A percentile compares a stretch with the other conserved stretches of the same genome.
phyloP scores from a whole-genome alignment of 164 flowering plant genomes.

The grape (Vitis vinifera) region DNA sequence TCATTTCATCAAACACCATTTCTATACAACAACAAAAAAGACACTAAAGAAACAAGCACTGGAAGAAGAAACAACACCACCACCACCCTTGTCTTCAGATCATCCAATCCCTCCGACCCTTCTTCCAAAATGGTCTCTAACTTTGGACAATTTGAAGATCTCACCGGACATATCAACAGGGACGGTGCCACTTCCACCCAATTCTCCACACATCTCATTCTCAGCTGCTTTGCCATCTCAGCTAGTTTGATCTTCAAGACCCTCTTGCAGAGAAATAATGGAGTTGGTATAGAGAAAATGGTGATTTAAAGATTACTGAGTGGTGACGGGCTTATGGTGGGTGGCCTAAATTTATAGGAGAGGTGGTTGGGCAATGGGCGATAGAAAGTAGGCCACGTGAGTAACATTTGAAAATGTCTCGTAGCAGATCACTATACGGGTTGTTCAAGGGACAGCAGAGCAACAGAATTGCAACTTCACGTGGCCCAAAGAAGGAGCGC shows the following conservation, averaged over 20 bases:
- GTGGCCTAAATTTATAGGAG: too few species aligned
- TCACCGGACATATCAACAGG: slow-evolving; percentile 9
- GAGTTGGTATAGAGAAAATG: too few species aligned
- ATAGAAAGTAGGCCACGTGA: too few species aligned
- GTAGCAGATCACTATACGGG: too few species aligned
- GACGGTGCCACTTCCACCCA: slow-evolving; percentile 35
- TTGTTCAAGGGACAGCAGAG: too few species aligned
- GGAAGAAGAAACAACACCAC: slow-evolving; percentile 15
- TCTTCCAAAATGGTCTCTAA: slow-evolving; percentile 37
- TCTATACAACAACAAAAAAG: slow-evolving; percentile 11
- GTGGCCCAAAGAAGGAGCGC: too few species aligned
- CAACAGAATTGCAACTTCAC: too few species aligned
- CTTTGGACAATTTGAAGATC: slow-evolving; percentile 14
- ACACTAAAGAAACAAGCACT: not conserved
- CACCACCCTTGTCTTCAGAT: not conserved
- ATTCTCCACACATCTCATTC: slow-evolving; percentile 5
- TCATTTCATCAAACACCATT: not conserved
- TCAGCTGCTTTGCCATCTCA: not conserved
- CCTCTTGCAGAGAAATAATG: not conserved
- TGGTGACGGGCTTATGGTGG: too few species aligned
- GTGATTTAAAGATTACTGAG: not conserved
- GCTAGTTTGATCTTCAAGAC: too few species aligned
- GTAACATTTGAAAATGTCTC: too few species aligned
- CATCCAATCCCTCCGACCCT: not conserved
- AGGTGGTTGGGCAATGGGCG: too few species aligned